Percentiles rank a stretch among this genome's conserved stretches.
These are phyloP conservation scores for Lathyrus tuberosus DNA, from an alignment of 306 rosid species.

Conservation along the genomic window DNA sequence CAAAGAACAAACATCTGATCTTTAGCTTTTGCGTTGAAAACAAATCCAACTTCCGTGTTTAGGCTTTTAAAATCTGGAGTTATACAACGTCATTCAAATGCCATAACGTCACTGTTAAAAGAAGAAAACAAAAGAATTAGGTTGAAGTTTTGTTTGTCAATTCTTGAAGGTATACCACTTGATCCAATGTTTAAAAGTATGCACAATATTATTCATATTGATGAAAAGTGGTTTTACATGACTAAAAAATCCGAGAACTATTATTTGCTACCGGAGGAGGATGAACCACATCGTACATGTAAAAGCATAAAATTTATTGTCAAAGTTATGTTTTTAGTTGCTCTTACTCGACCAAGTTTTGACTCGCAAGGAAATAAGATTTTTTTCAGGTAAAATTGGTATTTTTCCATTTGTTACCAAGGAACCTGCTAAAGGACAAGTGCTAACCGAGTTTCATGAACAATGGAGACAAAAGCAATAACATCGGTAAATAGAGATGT, in stretches of 20 bases:
- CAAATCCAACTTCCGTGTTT: no score
- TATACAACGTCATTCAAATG: not conserved
- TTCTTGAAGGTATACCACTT: not conserved
- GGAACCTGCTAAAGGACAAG: not conserved
- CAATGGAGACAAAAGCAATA: conserved; percentile 6
- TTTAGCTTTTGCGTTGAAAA: no score
- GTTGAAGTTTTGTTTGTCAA: not conserved
- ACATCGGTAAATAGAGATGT: conserved; percentile 7
- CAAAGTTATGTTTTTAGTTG: not conserved
- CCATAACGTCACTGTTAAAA: not conserved
- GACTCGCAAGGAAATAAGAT: not conserved
- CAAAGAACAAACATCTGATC: no score
- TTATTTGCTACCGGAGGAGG: not conserved
- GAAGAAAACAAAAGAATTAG: no score
- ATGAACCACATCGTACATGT: no score
- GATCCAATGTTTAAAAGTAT: not conserved
- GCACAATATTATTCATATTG: not conserved
- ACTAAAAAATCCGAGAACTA: not conserved
- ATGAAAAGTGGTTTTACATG: conserved; percentile 8
- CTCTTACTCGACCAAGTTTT: not conserved
- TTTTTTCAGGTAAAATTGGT: conserved; percentile 2
- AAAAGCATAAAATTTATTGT: not conserved
- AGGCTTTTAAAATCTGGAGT: no score
- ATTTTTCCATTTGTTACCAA: not conserved
- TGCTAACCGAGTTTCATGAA: not conserved